A percentile compares a stretch with the other conserved stretches of the same genome.
These are phyloP conservation scores for Phytophthora syringae DNA, from an alignment of 352 stramenopile genomes.

Conservation along the genomic window DNA sequence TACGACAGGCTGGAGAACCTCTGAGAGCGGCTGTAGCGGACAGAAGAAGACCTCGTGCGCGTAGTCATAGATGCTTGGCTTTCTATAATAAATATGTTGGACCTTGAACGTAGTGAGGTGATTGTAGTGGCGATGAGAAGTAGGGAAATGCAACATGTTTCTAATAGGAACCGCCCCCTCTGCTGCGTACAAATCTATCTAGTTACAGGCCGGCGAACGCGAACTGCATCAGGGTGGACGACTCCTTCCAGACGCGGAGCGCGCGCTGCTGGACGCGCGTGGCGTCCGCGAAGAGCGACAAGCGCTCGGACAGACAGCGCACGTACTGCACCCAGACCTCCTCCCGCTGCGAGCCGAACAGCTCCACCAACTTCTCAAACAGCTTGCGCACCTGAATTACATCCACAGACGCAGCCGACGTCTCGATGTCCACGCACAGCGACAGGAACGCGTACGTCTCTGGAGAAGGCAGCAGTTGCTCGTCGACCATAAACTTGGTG, in stretches of 20 bases:
- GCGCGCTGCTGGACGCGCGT: conserved; percentile 76
- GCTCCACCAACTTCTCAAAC: conserved; percentile 86
- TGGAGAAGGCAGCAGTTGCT: conserved; percentile 65
- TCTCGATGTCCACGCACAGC: conserved; percentile 77
- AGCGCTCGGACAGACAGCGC: conserved; percentile 36
- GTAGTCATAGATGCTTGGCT: conserved; percentile 24
- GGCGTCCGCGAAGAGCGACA: conserved; percentile 65
- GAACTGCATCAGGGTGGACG: conserved; percentile 57
- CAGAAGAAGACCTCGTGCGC: too few species aligned
- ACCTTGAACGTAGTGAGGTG: too few species aligned
- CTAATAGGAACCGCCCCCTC: conserved; percentile 18
- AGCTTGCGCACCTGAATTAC: conserved; percentile 60
- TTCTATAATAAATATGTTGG: conserved; percentile 46
- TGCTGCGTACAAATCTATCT: conserved; percentile 31
- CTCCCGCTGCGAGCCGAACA: conserved; percentile 66
- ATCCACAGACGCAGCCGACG: conserved; percentile 41
- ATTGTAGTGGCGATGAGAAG: neutral
- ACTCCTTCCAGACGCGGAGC: conserved; percentile 71
- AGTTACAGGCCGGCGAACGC: conserved; percentile 39
- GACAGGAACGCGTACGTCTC: conserved; percentile 74
- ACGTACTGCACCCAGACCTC: conserved; percentile 83
- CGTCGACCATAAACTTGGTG: conserved; percentile 69
- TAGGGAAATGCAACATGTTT: conserved; percentile 23
- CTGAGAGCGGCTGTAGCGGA: too few species aligned
- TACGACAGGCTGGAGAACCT: too few species aligned